phyloP scores from a whole-genome alignment of 768 basidiomycete species.

The Russula dissimulans region DNA sequence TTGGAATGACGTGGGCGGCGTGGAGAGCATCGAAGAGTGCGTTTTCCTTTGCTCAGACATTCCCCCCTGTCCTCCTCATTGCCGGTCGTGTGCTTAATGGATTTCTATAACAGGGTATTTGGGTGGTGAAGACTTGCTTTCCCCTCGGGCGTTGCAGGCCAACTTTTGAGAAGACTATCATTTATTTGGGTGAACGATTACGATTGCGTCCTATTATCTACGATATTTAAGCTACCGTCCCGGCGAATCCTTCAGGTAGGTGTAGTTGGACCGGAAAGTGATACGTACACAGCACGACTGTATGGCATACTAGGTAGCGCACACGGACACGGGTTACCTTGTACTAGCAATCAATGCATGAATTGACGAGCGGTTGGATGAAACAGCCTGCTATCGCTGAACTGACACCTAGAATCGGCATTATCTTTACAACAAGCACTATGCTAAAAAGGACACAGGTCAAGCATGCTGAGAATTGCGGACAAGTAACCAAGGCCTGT shows the following conservation, averaged over 20 bases:
- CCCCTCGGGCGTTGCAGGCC: background rate
- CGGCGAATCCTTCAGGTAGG: background rate
- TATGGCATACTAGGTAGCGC: background rate
- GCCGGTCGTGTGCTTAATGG: background rate
- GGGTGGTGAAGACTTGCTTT: background rate
- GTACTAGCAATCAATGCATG: background rate
- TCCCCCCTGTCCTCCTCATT: background rate
- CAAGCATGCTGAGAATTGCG: too few relatives aligned
- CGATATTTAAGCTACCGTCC: background rate
- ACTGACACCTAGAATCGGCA: too few relatives aligned
- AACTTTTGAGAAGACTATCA: background rate
- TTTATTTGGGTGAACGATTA: background rate
- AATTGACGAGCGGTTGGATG: too few relatives aligned
- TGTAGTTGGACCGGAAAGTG: too few relatives aligned
- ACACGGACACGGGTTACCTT: background rate
- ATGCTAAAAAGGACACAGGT: too few relatives aligned
- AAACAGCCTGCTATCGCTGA: too few relatives aligned
- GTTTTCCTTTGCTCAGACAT: background rate
- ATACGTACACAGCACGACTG: background rate
- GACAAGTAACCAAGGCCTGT: too few relatives aligned
- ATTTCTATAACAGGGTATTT: background rate
- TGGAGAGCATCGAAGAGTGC: conserved; percentile 20
- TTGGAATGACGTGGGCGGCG: conserved; percentile 22
- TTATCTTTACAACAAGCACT: too few relatives aligned
- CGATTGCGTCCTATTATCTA: background rate